Conservation (phyloP, 257 asterid species). For the Penstemon newberryi region DNA sequence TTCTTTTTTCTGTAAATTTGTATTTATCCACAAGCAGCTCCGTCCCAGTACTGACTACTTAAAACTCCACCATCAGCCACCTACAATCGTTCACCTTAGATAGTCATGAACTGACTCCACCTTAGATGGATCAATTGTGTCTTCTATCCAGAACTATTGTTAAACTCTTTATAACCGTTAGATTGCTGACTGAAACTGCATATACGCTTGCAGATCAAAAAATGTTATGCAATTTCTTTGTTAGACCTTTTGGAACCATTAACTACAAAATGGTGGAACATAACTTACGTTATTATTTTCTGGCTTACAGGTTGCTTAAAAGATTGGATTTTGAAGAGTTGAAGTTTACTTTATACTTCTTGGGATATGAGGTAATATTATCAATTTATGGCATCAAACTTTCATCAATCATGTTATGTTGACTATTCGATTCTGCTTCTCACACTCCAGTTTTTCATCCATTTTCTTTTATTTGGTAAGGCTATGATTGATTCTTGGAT, state of each 20-base stretch:
- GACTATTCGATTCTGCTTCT: conserved; percentile 6
- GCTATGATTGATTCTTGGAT: background rate
- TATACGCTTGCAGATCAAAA: background rate
- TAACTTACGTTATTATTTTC: conserved; percentile 8
- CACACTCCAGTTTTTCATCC: background rate
- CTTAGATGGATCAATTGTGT: too few species aligned
- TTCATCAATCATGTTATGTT: conserved; percentile 1
- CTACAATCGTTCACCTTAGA: too few species aligned
- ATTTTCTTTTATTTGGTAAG: background rate
- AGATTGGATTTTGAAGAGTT: conserved; percentile 81
- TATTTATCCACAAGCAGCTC: too few species aligned
- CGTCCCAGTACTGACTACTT: too few species aligned
- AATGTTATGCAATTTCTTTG: conserved; percentile 1
- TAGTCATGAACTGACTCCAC: too few species aligned
- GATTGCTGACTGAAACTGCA: background rate
- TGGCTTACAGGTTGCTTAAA: conserved; percentile 69
- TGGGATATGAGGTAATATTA: conserved; percentile 81
- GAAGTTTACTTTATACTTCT: conserved; percentile 76
- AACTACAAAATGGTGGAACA: background rate
- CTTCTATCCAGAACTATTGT: too few species aligned
- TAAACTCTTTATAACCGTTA: too few species aligned
- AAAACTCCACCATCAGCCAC: too few species aligned
- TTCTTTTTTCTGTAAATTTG: too few species aligned
- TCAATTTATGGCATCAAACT: conserved; percentile 9
- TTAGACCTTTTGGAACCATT: conserved; percentile 1